phyloP scores from a whole-genome alignment of 352 stramenopile species.

The Plasmopara halstedii region DNA sequence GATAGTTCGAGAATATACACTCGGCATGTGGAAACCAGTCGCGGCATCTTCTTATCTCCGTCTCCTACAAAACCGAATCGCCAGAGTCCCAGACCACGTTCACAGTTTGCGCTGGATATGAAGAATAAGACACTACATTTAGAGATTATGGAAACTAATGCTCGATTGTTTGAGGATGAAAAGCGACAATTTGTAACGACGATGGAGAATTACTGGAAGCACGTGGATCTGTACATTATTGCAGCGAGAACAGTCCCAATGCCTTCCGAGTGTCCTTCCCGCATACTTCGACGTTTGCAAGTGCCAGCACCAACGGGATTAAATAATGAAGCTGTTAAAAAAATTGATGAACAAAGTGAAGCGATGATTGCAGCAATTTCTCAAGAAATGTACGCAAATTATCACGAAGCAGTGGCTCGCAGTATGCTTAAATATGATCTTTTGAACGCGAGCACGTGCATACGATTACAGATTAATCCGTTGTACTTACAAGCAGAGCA shows the following conservation, averaged over 20 bases:
- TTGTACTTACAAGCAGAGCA: constrained; percentile 71
- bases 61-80: constrained; percentile 36
- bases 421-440: constrained; percentile 87
- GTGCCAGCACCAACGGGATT: constrained; percentile 49
- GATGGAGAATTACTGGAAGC: constrained; percentile 76
- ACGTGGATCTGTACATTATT: constrained; percentile 63
- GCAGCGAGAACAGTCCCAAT: constrained; percentile 52
- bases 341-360: constrained; percentile 61
- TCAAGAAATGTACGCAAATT: constrained; percentile 69
- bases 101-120: constrained; percentile 40
- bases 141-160: constrained; percentile 45
- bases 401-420: constrained; percentile 66
- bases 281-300: constrained; percentile 62
- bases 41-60: constrained; percentile 42
- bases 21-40: constrained; percentile 59
- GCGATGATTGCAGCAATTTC: constrained; percentile 63
- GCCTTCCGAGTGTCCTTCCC: constrained; percentile 42
- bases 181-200: constrained; percentile 68
- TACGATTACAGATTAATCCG: constrained; percentile 78
- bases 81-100: constrained; percentile 18
- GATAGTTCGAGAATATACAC: constrained; percentile 51
- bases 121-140: constrained; percentile 20
- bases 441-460: constrained; percentile 54
- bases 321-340: constrained; percentile 30
- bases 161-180: constrained; percentile 70